Base-by-base conservation (phyloP, 1,284 basidiomycete genomes). In the Melampsora americana region DNA sequence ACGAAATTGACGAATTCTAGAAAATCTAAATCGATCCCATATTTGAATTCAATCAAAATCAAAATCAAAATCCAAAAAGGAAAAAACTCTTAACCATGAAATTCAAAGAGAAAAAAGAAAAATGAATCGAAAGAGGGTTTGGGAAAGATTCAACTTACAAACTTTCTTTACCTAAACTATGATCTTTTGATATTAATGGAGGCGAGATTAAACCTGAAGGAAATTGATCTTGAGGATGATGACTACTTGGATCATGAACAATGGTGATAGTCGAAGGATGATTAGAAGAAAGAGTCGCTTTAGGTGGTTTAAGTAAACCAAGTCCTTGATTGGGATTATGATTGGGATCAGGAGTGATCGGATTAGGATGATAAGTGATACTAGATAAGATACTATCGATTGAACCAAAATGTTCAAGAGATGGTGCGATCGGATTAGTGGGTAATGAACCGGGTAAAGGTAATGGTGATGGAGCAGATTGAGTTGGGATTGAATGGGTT, bases 121-220 rank as follows among this genome's bases (percentile, higher is more conserved):
- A 11, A 48, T 11, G 46, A 48, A 11, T 20, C 11, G 20, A 48
- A 48, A 48, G 11, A 48, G 46, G 11, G 46, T 11, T n/a, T n/a
- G n/a, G n/a, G n/a, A n/a, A n/a, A n/a, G 46, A 11, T 11, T 20
- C 16, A 53, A 53, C 50, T 53, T 53, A 53, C 50, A 53, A 53
- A 23, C 50, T 53, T 53, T 53, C 50, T 53, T 53, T 53, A 53
- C 50, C 50, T 23, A 23, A 18, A 23, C 50, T 53, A 53, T 53
- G 18, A 53, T 53, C 23, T 5, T 53, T 53, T 18, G 50, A 53
- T 12, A 53, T 53, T 16, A 53, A 53, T 4, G 50, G 50, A 23
- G 50, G 50, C 5, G 50, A 53, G 50, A 53, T 53, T 12, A 53
- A 23, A 5, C 12, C 5, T 20, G 50, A 53, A 23, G 50, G 50